Evolutionary conservation across 108 stramenopile species (phyloP).

Genomic region (Conticribra weissflogii): DNA sequence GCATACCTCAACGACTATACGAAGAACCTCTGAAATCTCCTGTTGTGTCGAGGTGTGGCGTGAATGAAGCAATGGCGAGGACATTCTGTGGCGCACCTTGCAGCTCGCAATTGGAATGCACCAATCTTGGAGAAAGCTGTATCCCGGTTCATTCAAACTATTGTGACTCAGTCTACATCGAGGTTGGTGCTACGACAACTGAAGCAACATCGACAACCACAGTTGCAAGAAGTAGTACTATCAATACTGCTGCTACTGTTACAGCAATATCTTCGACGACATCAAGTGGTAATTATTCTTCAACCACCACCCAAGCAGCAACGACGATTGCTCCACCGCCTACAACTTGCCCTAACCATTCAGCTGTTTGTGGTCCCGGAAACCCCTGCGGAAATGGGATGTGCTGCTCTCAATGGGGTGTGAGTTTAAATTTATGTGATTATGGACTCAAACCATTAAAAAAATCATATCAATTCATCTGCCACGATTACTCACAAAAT

Average conservation of each 20-base stretch:
- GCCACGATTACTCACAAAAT: not conserved
- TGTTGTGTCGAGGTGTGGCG: slow-evolving; percentile 17
- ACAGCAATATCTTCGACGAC: slow-evolving; percentile 1
- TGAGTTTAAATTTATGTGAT: not conserved
- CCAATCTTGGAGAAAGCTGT: slow-evolving; percentile 24
- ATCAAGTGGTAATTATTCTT: too few relatives aligned
- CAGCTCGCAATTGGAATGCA: slow-evolving; percentile 33
- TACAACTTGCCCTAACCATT: not conserved
- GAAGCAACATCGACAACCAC: slow-evolving; percentile 2
- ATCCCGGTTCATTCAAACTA: slow-evolving; percentile 28
- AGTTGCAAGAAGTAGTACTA: slow-evolving; percentile 1
- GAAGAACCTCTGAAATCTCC: slow-evolving; percentile 13
- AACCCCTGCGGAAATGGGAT: slow-evolving; percentile 11
- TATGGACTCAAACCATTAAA: not conserved
- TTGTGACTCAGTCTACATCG: slow-evolving; percentile 19
- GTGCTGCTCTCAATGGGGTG: slow-evolving; percentile 21
- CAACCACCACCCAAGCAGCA: not conserved
- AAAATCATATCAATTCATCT: not conserved
- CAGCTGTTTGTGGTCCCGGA: slow-evolving; percentile 11
- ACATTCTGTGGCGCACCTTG: slow-evolving; percentile 40
- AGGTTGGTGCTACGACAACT: slow-evolving; percentile 10
- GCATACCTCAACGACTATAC: slow-evolving; percentile 26
- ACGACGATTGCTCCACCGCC: slow-evolving; percentile 9
- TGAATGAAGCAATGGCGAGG: slow-evolving; percentile 14
- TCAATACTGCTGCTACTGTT: not conserved